Evolutionary conservation across 805 yeast species (phyloP).

Genomic region (Candida cerambycidarum): DNA sequence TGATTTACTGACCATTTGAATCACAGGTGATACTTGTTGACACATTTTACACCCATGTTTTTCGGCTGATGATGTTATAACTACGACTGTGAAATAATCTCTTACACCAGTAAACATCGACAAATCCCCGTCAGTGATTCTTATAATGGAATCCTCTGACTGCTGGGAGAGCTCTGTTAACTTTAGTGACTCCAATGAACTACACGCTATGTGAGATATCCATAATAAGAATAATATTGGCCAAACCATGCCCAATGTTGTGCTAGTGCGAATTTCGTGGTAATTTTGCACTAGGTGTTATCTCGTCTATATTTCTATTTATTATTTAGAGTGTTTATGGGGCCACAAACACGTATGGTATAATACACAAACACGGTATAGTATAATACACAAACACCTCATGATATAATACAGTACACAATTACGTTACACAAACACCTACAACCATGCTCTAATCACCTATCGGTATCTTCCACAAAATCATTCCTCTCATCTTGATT

Average conservation of each 20-base stretch:
- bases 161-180: constrained; percentile 11
- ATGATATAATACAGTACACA: too few species aligned
- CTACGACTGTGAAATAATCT: constrained; percentile 50
- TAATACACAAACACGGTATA: too few species aligned
- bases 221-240: constrained; percentile 4
- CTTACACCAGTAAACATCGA: constrained; percentile 45
- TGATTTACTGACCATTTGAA: constrained; percentile 36
- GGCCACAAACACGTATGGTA: too few species aligned
- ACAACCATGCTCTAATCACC: too few species aligned
- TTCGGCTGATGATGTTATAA: constrained; percentile 51
- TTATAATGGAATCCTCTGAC: constrained; percentile 37
- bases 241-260: constrained; percentile 4
- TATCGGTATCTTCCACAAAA: constrained; percentile 21
- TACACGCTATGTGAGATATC: background rate
- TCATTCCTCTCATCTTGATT: constrained; percentile 78
- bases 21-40: constrained; percentile 39
- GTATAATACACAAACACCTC: too few species aligned
- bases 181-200: constrained; percentile 11
- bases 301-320: too few species aligned
- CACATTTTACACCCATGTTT: constrained; percentile 51
- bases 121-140: constrained; percentile 42
- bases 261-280: too few species aligned
- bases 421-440: too few species aligned
- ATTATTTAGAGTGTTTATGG: too few species aligned
- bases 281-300: too few species aligned